Evolutionary conservation across 2,329 filamentous ascomycete species (phyloP).

Genomic region (Colletotrichum liaoningense): DNA sequence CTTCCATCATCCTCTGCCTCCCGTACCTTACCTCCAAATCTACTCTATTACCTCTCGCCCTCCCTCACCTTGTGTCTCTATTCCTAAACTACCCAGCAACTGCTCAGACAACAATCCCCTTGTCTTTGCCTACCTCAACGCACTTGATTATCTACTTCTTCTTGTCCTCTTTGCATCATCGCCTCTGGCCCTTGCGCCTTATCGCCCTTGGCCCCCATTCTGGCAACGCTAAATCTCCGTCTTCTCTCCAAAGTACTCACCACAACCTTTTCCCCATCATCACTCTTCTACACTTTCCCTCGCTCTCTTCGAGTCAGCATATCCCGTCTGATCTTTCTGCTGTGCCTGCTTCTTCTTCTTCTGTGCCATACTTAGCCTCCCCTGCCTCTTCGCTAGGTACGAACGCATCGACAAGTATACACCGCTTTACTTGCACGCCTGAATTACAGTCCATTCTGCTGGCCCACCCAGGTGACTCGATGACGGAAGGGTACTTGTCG

Average conservation of each 20-base stretch:
- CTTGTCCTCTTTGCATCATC: conserved; percentile 30
- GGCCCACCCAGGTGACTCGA: conserved; percentile 28
- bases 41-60: background rate
- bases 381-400: conserved; percentile 7
- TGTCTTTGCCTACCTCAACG: background rate
- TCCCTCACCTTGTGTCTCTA: background rate
- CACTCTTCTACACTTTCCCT: conserved; percentile 2
- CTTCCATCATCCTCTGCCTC: background rate
- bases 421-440: background rate
- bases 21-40: background rate
- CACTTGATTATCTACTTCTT: background rate
- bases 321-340: conserved; percentile 32
- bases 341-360: conserved; percentile 2
- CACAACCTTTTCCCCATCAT: background rate
- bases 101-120: conserved; percentile 22
- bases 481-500: conserved; percentile 32
- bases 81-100: background rate
- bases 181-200: conserved; percentile 15
- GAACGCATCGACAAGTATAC: background rate
- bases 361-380: background rate
- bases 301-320: conserved; percentile 6
- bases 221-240: background rate
- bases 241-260: background rate
- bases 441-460: background rate
- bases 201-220: conserved; percentile 4